Conservation (phyloP, 768 basidiomycete species). For the Pisolithus albus region DNA sequence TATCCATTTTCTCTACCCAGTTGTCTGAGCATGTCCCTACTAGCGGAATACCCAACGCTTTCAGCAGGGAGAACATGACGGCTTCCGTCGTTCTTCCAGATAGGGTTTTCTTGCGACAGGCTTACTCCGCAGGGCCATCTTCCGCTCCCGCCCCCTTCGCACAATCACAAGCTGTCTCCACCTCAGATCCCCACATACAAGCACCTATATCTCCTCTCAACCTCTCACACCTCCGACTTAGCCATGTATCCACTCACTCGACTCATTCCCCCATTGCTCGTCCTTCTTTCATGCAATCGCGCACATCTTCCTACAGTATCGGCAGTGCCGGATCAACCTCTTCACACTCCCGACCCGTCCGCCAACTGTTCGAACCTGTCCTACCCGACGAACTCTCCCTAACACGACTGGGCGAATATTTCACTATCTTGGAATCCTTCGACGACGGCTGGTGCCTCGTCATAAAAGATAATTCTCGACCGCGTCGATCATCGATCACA, state of each 20-base stretch:
- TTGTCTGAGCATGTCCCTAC: too few species aligned
- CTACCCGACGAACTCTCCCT: conserved; percentile 69
- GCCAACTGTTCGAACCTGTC: conserved; percentile 59
- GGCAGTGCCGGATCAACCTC: conserved; percentile 15
- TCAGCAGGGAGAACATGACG: conserved; percentile 39
- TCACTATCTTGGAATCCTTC: conserved; percentile 58
- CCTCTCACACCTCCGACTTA: conserved; percentile 22
- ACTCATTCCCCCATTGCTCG: conserved; percentile 31
- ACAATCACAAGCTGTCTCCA: neutral
- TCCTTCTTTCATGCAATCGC: conserved; percentile 8
- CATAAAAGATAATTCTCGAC: conserved; percentile 40
- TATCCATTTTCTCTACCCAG: neutral
- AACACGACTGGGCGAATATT: conserved; percentile 45
- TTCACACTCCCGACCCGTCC: conserved; percentile 46
- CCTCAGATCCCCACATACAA: conserved; percentile 12
- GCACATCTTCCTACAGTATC: conserved; percentile 3
- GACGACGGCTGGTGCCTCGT: conserved; percentile 82
- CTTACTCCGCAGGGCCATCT: conserved; percentile 33
- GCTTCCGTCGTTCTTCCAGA: conserved; percentile 48
- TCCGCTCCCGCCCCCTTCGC: conserved; percentile 30
- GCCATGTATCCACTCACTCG: conserved; percentile 27
- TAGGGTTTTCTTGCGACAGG: conserved; percentile 35
- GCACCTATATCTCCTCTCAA: conserved; percentile 15
- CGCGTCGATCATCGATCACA: conserved; percentile 36
- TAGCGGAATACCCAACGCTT: conserved; percentile 18